phyloP scores from a whole-genome alignment of 495 filamentous ascomycete genomes.

The Aspergillus olivimuriae region DNA sequence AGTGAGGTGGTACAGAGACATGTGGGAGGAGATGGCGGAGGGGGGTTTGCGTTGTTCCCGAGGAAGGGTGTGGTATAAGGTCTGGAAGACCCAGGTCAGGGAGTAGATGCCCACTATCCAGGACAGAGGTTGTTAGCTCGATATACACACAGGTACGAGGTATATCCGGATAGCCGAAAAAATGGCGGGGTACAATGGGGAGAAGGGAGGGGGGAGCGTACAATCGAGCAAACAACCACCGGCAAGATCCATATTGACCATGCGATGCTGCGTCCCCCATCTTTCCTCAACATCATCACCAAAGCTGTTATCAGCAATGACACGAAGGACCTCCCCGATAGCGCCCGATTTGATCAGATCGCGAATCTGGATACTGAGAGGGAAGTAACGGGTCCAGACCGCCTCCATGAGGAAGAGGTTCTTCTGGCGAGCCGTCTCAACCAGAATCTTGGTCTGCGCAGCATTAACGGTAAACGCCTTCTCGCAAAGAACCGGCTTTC shows the following conservation, averaged over 20 bases:
- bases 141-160: background rate
- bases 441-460: constrained; percentile 66
- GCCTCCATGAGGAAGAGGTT: constrained; percentile 95
- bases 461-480: constrained; percentile 92
- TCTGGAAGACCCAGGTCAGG: constrained; percentile 91
- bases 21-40: constrained; percentile 51
- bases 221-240: constrained; percentile 77
- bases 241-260: constrained; percentile 82
- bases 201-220: constrained; percentile 23
- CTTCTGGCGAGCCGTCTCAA: constrained; percentile 68
- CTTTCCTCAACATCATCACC: constrained; percentile 44
- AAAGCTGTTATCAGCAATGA: constrained; percentile 63
- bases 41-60: constrained; percentile 46
- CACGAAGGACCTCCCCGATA: constrained; percentile 73
- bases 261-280: constrained; percentile 58
- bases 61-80: constrained; percentile 74
- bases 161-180: background rate
- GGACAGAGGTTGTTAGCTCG: background rate
- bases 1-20: constrained; percentile 70
- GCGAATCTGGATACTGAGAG: constrained; percentile 67
- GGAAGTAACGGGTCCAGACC: constrained; percentile 93
- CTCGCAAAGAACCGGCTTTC: constrained; percentile 88
- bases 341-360: constrained; percentile 60
- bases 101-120: constrained; percentile 73
- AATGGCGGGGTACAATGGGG: background rate